A percentile compares a stretch with the other conserved stretches of the same genome.
These are phyloP conservation scores for Aegilops bicornis DNA, from an alignment of 176 grass and related monocot species.

Conservation along the genomic window DNA sequence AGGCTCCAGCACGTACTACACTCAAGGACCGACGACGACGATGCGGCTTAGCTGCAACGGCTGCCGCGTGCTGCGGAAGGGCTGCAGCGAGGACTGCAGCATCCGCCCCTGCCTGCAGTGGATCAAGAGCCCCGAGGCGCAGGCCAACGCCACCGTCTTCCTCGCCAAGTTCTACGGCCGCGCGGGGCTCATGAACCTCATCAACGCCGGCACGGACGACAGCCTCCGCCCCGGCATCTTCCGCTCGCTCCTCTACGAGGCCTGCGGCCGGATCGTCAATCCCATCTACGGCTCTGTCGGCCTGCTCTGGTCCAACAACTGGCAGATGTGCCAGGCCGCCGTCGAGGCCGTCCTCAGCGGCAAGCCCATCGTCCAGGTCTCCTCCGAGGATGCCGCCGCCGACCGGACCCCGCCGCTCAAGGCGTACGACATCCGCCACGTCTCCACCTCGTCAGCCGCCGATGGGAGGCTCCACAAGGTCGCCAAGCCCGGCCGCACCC, in stretches of 20 bases:
- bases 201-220: slow-evolving; percentile 28
- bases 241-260: slow-evolving; percentile 48
- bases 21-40: background rate
- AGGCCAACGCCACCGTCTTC: slow-evolving; percentile 80
- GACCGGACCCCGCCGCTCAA: slow-evolving; percentile 11
- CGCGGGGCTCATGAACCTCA: slow-evolving; percentile 41
- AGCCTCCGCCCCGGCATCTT: slow-evolving; percentile 47
- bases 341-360: slow-evolving; percentile 48
- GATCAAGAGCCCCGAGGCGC: slow-evolving; percentile 64
- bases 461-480: slow-evolving; percentile 32
- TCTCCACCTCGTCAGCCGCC: background rate
- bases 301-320: slow-evolving; percentile 40
- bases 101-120: slow-evolving; percentile 71
- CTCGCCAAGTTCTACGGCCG: slow-evolving; percentile 89
- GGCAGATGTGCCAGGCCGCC: slow-evolving; percentile 48
- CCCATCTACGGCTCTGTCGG: slow-evolving; percentile 48
- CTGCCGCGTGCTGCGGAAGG: slow-evolving; percentile 70
- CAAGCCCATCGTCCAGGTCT: slow-evolving; percentile 39
- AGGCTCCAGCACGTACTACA: background rate
- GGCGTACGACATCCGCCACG: slow-evolving; percentile 55
- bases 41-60: slow-evolving; percentile 83
- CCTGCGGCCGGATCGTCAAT: slow-evolving; percentile 44
- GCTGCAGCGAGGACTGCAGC: slow-evolving; percentile 62
- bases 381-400: slow-evolving; percentile 31
- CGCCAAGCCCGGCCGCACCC: slow-evolving; percentile 35